Base-by-base conservation (phyloP, 116 monocot genomes). In the Papilionanthe hybrid region DNA sequence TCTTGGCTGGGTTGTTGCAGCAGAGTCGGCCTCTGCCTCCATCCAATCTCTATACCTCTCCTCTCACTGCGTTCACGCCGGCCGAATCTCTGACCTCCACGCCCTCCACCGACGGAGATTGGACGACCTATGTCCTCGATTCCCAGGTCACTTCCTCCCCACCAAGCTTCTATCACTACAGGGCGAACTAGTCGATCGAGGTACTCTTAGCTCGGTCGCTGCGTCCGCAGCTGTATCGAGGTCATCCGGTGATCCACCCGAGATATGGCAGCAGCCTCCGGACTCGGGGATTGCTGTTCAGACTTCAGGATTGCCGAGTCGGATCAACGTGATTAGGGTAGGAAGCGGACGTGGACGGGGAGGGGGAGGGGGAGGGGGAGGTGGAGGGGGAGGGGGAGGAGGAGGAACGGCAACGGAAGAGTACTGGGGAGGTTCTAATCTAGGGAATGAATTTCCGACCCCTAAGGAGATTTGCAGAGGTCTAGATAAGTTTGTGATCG, bases 391-490 rank as follows among this genome's bases (percentile, higher is more conserved):
- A 63, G 63, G 56, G 9, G 56, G 56, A 56, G 56, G 1, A 2
- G 56, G 56, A 18, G 56, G 76, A 8, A 20, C 63, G 23, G 74
- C 45, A 49, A 88, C 83, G 78, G 84, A 87, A 10, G 78, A 82
- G 28, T 81, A 77, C 25, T 88, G 92, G 92, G 95, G 91, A 5
- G 95, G 95, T 20, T 81, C 89, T 4, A 88, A 87, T 81, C 75
- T 95, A 10, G 95, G 93, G 32, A 88, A 72, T 42, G 82, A 88
- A 75, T 88, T 92, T 41, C 95, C 95, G 22, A 95, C 93, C 1
- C 95, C 95, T 7, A 95, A 92, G 84, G 95, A 95, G 83, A 88
- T 95, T 42, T 88, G 86, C 55, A 88, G 75, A 53, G 95, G 93
- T 0, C 76, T 95, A 18, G 95, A 95, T 81, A 95, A 89, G 81